Percentiles rank a stretch among this genome's conserved stretches.
Conservation (phyloP, 2,329 filamentous ascomycete species). For the Setomelanomma holmii region DNA sequence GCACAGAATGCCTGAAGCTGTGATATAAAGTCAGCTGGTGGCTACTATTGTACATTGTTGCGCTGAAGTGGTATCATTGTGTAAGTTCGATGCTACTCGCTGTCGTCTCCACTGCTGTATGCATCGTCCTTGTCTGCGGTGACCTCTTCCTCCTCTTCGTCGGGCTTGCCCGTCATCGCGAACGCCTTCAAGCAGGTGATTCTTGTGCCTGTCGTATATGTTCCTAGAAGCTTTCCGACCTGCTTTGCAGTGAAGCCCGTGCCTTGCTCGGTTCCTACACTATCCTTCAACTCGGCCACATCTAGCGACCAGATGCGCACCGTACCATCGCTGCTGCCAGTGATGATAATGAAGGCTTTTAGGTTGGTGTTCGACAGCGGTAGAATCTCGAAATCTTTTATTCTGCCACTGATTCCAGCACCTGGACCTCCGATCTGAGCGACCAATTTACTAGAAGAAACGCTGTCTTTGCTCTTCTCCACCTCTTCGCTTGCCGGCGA, state of each 20-base stretch:
- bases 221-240: conserved; percentile 73
- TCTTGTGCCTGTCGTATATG: conserved; percentile 83
- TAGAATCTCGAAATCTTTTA: conserved; percentile 87
- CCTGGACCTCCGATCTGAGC: conserved; percentile 81
- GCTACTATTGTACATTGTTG: background rate
- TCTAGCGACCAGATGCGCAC: conserved; percentile 77
- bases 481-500: conserved; percentile 37
- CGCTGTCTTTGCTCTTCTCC: conserved; percentile 54
- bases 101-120: conserved; percentile 30
- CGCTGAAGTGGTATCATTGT: conserved; percentile 18
- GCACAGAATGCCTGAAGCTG: too few relatives aligned
- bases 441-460: conserved; percentile 67
- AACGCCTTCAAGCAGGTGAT: conserved; percentile 91
- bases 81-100: conserved; percentile 17
- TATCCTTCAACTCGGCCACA: conserved; percentile 29
- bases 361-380: conserved; percentile 49
- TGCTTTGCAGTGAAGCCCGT: conserved; percentile 48
- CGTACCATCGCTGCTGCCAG: conserved; percentile 84
- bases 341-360: conserved; percentile 63
- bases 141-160: conserved; percentile 32
- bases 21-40: too few relatives aligned
- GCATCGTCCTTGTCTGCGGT: conserved; percentile 24
- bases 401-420: conserved; percentile 70
- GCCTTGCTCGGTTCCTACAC: conserved; percentile 15
- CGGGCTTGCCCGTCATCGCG: conserved; percentile 69